Percentiles rank a stretch among this genome's conserved stretches.
Conservation (phyloP, 176 grass and related monocot genomes). For the Bonia amplexicaulis region DNA sequence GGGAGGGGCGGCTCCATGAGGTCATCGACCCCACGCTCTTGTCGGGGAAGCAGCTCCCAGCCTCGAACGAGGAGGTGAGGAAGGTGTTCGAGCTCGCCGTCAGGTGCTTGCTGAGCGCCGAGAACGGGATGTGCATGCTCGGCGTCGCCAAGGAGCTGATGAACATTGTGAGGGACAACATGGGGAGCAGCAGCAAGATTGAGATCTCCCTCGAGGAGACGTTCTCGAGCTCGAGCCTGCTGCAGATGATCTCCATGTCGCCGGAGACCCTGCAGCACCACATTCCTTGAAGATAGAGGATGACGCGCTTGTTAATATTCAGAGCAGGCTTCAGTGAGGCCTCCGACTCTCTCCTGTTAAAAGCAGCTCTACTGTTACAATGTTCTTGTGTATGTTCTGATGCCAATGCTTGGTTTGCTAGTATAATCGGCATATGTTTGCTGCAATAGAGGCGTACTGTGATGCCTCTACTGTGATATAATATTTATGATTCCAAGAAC, state of each 20-base stretch:
- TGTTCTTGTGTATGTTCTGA: background rate
- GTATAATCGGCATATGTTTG: background rate
- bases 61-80: constrained; percentile 57
- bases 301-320: constrained; percentile 5
- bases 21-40: constrained; percentile 71
- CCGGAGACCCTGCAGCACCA: constrained; percentile 61
- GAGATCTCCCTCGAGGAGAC: constrained; percentile 81
- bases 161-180: constrained; percentile 49
- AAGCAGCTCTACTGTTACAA: background rate
- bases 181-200: constrained; percentile 75
- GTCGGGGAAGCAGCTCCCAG: constrained; percentile 59
- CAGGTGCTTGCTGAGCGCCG: constrained; percentile 62
- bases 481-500: constrained; percentile 22
- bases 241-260: constrained; percentile 98
- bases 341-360: background rate
- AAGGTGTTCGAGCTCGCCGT: constrained; percentile 63
- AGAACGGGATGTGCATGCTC: constrained; percentile 52
- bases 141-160: constrained; percentile 61
- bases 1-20: constrained; percentile 65
- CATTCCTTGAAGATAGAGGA: constrained; percentile 22
- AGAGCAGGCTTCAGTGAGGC: background rate
- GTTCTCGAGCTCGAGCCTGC: constrained; percentile 83
- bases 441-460: background rate
- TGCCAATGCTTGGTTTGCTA: constrained; percentile 4
- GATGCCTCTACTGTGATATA: constrained; percentile 15